phyloP scores from a whole-genome alignment of 1,284 basidiomycete species.

The Coniferiporia sulphurascens region DNA sequence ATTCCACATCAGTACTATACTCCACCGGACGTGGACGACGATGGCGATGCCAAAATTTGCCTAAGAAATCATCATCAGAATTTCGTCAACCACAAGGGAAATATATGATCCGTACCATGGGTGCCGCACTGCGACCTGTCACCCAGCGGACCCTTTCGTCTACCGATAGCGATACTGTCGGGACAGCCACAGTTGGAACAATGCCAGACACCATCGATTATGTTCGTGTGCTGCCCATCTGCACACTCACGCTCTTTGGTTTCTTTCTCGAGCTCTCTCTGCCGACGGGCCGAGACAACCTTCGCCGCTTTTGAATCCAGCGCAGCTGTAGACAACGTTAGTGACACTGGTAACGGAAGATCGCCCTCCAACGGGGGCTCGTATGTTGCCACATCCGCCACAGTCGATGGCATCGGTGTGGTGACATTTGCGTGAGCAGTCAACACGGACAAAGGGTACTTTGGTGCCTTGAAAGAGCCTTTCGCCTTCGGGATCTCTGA shows the following conservation, averaged over 20 bases:
- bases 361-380: conserved; percentile 58
- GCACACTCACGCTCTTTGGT: conserved; percentile 78
- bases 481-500: conserved; percentile 66
- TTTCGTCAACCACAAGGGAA: conserved; percentile 1
- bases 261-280: conserved; percentile 71
- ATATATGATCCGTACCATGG: conserved; percentile 63
- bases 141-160: conserved; percentile 84
- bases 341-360: conserved; percentile 36
- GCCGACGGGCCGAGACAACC: conserved; percentile 50
- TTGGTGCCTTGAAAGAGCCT: conserved; percentile 67
- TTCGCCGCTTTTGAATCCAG: conserved; percentile 43
- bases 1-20: conserved; percentile 69
- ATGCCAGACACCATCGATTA: conserved; percentile 84
- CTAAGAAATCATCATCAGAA: conserved; percentile 33
- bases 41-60: conserved; percentile 84
- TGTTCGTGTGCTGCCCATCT: conserved; percentile 76
- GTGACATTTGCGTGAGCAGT: conserved; percentile 51
- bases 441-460: conserved; percentile 50
- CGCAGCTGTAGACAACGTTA: conserved; percentile 31
- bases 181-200: conserved; percentile 91
- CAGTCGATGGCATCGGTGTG: conserved; percentile 60
- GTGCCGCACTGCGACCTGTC: conserved; percentile 88
- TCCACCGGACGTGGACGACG: conserved; percentile 68
- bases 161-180: conserved; percentile 76
- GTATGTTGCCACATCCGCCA: conserved; percentile 51